phyloP scores from a whole-genome alignment of 805 yeast species.

The Isabelozyma rhagii region DNA sequence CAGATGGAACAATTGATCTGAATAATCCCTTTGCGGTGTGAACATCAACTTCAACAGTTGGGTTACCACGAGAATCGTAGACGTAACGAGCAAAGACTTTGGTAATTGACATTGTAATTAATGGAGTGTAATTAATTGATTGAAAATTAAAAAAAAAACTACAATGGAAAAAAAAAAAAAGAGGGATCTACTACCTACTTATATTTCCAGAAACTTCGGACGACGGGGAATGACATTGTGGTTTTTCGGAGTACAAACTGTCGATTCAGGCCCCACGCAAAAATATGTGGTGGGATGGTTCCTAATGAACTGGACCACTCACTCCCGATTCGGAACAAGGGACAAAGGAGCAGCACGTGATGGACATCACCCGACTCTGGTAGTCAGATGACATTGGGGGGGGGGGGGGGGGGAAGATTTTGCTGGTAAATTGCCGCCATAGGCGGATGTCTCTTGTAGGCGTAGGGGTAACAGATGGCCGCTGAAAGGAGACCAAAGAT shows the following conservation, averaged over 20 bases:
- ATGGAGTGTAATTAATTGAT: too few relatives aligned
- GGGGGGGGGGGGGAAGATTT: too few relatives aligned
- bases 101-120: constrained; percentile 9
- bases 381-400: constrained; percentile 1
- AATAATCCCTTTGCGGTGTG: constrained; percentile 14
- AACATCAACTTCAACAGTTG: constrained; percentile 20
- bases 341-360: too few relatives aligned
- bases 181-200: background rate
- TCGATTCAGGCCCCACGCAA: too few relatives aligned
- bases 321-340: constrained; percentile 15
- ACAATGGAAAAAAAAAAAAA: constrained; percentile 1
- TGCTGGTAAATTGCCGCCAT: too few relatives aligned
- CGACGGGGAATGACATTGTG: background rate
- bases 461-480: too few relatives aligned
- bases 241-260: too few relatives aligned
- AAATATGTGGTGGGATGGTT: too few relatives aligned
- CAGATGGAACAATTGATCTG: constrained; percentile 20
- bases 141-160: background rate
- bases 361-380: constrained; percentile 7
- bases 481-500: too few relatives aligned
- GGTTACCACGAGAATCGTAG: constrained; percentile 22
- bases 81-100: constrained; percentile 14
- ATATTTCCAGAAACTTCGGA: background rate
- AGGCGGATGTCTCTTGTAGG: too few relatives aligned
- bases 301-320: constrained; percentile 17